These are phyloP conservation scores for Theileria parva DNA, from an alignment of 169 alveolate genomes.

Conservation along the genomic window DNA sequence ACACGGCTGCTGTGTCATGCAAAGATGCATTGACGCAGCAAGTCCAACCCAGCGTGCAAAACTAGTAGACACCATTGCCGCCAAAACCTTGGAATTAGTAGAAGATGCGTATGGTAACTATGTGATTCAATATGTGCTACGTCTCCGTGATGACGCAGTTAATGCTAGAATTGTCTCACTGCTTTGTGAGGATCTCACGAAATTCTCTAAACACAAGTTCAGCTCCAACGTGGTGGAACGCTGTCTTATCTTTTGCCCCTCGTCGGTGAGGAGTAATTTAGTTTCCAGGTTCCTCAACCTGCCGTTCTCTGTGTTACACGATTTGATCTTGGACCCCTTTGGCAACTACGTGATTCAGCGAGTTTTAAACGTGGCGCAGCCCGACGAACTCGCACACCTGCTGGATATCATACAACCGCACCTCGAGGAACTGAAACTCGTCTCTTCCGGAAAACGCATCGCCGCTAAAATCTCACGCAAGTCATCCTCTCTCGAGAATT, in stretches of 20 bases:
- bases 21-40: constrained; percentile 90
- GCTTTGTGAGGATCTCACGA: constrained; percentile 75
- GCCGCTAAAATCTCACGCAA: constrained; percentile 74
- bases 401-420: constrained; percentile 74
- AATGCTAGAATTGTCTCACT: constrained; percentile 73
- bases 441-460: constrained; percentile 77
- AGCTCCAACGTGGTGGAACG: constrained; percentile 92
- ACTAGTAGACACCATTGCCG: constrained; percentile 76
- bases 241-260: constrained; percentile 71
- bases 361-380: constrained; percentile 74
- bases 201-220: constrained; percentile 88
- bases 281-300: constrained; percentile 71
- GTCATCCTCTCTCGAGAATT: background rate
- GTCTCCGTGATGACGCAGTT: constrained; percentile 71
- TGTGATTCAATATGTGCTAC: constrained; percentile 89
- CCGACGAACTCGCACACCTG: constrained; percentile 64
- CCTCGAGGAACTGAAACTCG: constrained; percentile 69
- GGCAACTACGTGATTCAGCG: constrained; percentile 84
- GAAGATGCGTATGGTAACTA: constrained; percentile 94
- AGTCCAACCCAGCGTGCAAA: constrained; percentile 63
- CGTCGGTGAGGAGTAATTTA: constrained; percentile 59
- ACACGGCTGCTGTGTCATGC: constrained; percentile 95
- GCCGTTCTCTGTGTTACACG: constrained; percentile 65
- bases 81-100: constrained; percentile 79
- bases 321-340: constrained; percentile 76